These are phyloP conservation scores for Chaetomium sp. DNA, from an alignment of 2,329 filamentous ascomycete genomes.

Conservation along the genomic window DNA sequence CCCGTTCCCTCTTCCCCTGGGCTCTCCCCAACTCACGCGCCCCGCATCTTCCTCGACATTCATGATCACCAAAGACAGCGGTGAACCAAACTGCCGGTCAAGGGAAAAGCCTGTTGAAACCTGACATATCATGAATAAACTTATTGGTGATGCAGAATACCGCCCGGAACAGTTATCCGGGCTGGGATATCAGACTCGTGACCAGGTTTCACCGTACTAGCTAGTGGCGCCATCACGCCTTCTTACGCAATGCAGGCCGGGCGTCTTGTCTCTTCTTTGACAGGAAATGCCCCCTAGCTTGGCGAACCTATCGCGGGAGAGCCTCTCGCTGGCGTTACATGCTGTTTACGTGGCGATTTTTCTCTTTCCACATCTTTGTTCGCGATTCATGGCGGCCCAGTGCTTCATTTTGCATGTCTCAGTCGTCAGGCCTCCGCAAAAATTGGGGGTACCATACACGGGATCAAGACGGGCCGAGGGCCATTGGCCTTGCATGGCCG, in stretches of 20 bases:
- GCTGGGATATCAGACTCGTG: constrained; percentile 12
- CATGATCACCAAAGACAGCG: background rate
- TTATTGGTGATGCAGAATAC: too few relatives aligned
- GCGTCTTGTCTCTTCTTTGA: background rate
- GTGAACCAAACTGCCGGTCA: background rate
- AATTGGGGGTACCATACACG: constrained; percentile 4
- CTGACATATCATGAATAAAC: background rate
- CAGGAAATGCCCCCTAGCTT: background rate
- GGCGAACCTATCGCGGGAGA: constrained; percentile 4
- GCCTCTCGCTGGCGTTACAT: constrained; percentile 8
- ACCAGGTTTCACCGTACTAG: constrained; percentile 1
- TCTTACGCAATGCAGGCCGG: constrained; percentile 18
- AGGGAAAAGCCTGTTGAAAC: background rate
- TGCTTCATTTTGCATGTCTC: constrained; percentile 10
- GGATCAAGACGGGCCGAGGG: constrained; percentile 11
- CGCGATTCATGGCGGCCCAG: background rate
- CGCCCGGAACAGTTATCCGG: background rate
- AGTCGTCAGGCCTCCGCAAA: constrained; percentile 3
- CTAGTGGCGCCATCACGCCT: constrained; percentile 21
- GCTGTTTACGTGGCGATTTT: constrained; percentile 20
- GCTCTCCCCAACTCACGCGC: too few relatives aligned
- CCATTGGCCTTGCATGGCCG: background rate
- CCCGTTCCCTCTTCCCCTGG: too few relatives aligned
- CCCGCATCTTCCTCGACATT: too few relatives aligned
- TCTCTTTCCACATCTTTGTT: constrained; percentile 13